Conservation (phyloP, 2,329 filamentous ascomycete genomes). For the Cytospora chrysosperma region DNA sequence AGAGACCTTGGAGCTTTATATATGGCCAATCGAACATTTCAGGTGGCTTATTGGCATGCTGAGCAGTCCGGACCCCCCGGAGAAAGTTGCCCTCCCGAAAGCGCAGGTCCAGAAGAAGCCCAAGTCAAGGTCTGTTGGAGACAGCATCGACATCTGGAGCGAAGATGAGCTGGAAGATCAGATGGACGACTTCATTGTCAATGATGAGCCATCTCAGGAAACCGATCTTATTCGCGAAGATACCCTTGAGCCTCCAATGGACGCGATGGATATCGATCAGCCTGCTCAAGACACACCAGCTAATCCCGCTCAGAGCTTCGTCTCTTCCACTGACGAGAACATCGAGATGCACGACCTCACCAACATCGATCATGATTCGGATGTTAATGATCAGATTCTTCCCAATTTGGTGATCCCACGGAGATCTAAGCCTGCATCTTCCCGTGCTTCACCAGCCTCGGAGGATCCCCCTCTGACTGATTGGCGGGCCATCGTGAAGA, state of each 20-base stretch:
- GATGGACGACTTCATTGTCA: slow-evolving; percentile 50
- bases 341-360: slow-evolving; percentile 21
- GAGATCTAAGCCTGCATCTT: neutral
- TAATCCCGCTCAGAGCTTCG: slow-evolving; percentile 1
- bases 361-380: slow-evolving; percentile 3
- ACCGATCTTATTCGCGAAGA: slow-evolving; percentile 7
- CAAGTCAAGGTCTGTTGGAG: neutral
- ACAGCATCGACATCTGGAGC: slow-evolving; percentile 21
- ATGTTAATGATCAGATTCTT: neutral
- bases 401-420: slow-evolving; percentile 5
- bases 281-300: too few species aligned
- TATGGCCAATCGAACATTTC: slow-evolving; percentile 59
- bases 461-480: slow-evolving; percentile 8
- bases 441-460: neutral
- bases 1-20: slow-evolving; percentile 37
- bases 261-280: slow-evolving; percentile 24
- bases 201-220: slow-evolving; percentile 32
- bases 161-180: slow-evolving; percentile 47
- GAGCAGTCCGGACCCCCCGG: slow-evolving; percentile 39
- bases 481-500: slow-evolving; percentile 14
- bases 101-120: slow-evolving; percentile 31
- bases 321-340: neutral
- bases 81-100: slow-evolving; percentile 32
- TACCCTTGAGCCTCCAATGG: slow-evolving; percentile 1
- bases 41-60: slow-evolving; percentile 51